These are phyloP conservation scores for Penicillium paxilli DNA, from an alignment of 495 filamentous ascomycete genomes.

Conservation along the genomic window DNA sequence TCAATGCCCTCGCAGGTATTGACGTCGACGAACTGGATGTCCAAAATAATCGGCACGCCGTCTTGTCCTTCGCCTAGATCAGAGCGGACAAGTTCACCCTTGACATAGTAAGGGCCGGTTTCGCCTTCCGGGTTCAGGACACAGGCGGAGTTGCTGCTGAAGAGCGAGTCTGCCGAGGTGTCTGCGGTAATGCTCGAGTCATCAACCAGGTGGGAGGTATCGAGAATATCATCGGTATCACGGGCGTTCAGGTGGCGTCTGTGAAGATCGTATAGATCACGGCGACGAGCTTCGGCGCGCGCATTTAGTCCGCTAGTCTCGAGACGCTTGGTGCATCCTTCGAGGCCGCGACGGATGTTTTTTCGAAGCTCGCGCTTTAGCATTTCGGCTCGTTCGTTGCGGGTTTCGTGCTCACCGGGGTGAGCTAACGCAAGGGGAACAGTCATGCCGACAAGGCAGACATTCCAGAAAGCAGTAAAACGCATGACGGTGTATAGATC, in stretches of 20 bases:
- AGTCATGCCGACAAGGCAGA: no score
- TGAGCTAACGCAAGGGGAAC: no score
- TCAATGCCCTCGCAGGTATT: constrained; percentile 45
- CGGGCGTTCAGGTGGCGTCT: constrained; percentile 6
- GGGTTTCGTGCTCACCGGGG: no score
- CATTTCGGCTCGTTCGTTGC: no score
- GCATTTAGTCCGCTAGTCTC: constrained; percentile 10
- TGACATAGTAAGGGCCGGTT: constrained; percentile 14
- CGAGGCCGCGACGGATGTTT: constrained; percentile 5
- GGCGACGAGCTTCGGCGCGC: constrained; percentile 16
- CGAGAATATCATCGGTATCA: neutral
- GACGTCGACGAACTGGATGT: constrained; percentile 52
- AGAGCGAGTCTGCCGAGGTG: neutral
- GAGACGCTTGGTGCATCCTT: constrained; percentile 7
- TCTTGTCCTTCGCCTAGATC: constrained; percentile 41
- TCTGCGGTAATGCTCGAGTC: constrained; percentile 1
- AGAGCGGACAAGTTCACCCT: constrained; percentile 45
- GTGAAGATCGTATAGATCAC: constrained; percentile 5
- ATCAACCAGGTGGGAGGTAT: neutral
- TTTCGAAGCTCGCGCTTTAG: neutral
- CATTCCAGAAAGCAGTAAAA: no score
- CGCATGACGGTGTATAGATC: no score
- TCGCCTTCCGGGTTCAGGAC: constrained; percentile 13
- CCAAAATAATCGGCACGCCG: constrained; percentile 49
- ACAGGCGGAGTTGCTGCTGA: constrained; percentile 4